Evolutionary conservation across 2,329 filamentous ascomycete genomes (phyloP), one percentile per base, ranked within the genome.

Genomic region (Alternaria sp.): DNA sequence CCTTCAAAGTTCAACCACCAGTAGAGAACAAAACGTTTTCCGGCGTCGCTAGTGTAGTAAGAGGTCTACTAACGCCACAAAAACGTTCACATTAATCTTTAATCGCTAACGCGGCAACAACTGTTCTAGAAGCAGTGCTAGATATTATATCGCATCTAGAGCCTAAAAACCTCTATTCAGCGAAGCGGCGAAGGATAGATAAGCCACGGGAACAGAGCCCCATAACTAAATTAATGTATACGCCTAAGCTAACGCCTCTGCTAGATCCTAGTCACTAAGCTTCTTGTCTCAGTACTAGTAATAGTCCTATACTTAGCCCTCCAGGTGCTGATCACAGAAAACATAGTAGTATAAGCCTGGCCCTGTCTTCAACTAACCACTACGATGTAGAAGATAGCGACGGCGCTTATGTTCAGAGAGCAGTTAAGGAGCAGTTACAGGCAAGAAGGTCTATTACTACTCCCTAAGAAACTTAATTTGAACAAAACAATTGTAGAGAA

Each of bases 1-100:
- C 10, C 21, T 34, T 52, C 31, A 56, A 56, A 54, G 50, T 50
- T 37, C 39, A 49, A 60, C 40, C n/a, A 42, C 17, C 31, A 21
- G 52, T 21, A 14, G 58, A 61, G 37, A 51, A 56, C 23, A 23
- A 61, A 54, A 26, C 45, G 45, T 54, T 55, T 31, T 59, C 51
- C 28, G 11, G 46, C 23, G 23, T 53, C 40, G n/a, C 52, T 46
- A 39, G 53, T 29, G 50, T 57, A n/a, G 45, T 39, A 21, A 56
- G 45, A 23, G 33, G 54, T 52, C 45, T 26, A 10, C 46, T 36
- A 29, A 33, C 48, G 56, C 53, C 31, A 54, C 37, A 29, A 41
- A 62, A 66, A 58, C 46, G 23, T 50, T 62, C 33, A 42, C 36
- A 39, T 55, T 14, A 17, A 61, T 63, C 48, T 59, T 65, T 36